These are phyloP conservation scores for Daphne laureola DNA, from an alignment of 441 rosid species.

Conservation along the genomic window DNA sequence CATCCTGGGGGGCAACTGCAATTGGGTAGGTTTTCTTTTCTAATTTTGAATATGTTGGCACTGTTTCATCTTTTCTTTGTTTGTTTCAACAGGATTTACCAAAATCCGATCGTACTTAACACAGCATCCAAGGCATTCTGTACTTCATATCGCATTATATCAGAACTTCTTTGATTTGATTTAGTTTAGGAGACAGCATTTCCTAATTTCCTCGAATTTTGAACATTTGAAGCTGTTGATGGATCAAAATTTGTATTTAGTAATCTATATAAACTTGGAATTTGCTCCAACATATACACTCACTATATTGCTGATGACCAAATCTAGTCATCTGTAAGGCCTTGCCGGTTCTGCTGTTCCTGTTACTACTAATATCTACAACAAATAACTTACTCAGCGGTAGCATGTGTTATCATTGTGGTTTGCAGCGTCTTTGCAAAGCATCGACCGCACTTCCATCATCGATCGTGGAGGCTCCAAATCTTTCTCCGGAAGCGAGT, in stretches of 20 bases:
- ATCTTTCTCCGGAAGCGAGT: conserved; percentile 53
- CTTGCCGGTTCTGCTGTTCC: background rate
- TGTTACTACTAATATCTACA: conserved; percentile 1
- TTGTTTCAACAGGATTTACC: conserved; percentile 58
- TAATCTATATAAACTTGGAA: no score
- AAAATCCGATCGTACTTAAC: conserved; percentile 65
- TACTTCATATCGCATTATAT: conserved; percentile 76
- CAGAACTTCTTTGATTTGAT: conserved; percentile 66
- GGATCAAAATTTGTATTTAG: no score
- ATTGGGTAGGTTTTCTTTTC: conserved; percentile 46
- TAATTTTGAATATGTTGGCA: background rate
- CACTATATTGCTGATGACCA: background rate
- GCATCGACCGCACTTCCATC: conserved; percentile 61
- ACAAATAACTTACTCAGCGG: conserved; percentile 18
- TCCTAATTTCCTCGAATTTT: no score
- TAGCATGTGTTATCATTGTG: conserved; percentile 46
- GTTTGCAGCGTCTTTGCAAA: conserved; percentile 53
- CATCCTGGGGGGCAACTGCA: conserved; percentile 97
- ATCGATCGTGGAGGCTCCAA: conserved; percentile 66
- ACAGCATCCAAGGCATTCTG: conserved; percentile 84
- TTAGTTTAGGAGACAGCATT: conserved; percentile 3
- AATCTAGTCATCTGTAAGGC: conserved; percentile 12
- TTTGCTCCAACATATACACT: no score
- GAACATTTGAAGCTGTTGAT: no score
- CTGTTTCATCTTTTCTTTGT: no score